phyloP scores from a whole-genome alignment of 495 filamentous ascomycete genomes.

The Penicillium turbatum region DNA sequence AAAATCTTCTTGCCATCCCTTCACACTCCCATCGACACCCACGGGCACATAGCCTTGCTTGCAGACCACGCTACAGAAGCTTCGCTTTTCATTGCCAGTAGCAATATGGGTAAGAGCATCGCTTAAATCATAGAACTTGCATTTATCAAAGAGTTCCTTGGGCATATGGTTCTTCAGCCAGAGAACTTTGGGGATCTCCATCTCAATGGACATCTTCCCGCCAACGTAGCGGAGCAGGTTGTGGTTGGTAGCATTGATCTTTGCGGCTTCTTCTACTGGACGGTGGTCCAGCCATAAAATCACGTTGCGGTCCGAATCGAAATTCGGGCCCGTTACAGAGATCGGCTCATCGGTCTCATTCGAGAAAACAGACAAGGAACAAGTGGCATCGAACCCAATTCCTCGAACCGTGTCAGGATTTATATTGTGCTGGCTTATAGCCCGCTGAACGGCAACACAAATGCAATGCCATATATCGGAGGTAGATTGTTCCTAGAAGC shows the following conservation, averaged over 20 bases:
- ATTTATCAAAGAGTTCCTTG: constrained; percentile 78
- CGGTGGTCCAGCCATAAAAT: constrained; percentile 93
- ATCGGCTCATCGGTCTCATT: constrained; percentile 85
- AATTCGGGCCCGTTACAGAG: constrained; percentile 81
- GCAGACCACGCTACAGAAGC: constrained; percentile 90
- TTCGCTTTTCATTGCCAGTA: constrained; percentile 87
- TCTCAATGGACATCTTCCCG: constrained; percentile 96
- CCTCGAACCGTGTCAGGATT: constrained; percentile 69
- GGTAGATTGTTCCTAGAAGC: constrained; percentile 92
- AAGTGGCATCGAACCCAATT: constrained; percentile 95
- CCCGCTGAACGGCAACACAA: constrained; percentile 72
- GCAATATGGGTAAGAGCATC: constrained; percentile 95
- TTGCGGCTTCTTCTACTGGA: constrained; percentile 78
- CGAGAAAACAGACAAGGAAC: constrained; percentile 86
- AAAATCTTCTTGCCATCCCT: constrained; percentile 98
- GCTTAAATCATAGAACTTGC: constrained; percentile 92
- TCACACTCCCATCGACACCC: constrained; percentile 93
- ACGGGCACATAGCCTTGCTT: constrained; percentile 95
- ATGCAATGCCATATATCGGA: constrained; percentile 93
- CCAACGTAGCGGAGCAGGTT: constrained; percentile 94
- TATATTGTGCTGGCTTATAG: constrained; percentile 73
- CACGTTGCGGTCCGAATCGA: constrained; percentile 81
- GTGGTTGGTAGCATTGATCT: constrained; percentile 89
- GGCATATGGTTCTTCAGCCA: constrained; percentile 99
- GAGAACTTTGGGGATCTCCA: constrained; percentile 96